phyloP scores from a whole-genome alignment of 805 yeast genomes.

The Teunomyces gatunensis region DNA sequence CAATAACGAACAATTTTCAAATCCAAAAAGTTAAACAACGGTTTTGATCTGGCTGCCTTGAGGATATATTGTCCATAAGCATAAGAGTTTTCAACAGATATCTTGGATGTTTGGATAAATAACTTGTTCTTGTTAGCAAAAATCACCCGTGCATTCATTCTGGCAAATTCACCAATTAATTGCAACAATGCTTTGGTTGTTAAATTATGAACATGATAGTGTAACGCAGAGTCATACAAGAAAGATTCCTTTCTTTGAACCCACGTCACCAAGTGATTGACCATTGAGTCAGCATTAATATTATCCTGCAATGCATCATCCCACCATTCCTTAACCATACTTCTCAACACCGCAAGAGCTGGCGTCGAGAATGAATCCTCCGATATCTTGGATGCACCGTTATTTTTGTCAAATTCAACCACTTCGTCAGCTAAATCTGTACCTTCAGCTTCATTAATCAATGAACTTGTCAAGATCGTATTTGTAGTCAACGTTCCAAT shows the following conservation, averaged over 20 bases:
- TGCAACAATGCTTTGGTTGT: slow-evolving; percentile 81
- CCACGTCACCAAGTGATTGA: slow-evolving; percentile 82
- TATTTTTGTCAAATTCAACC: slow-evolving; percentile 30
- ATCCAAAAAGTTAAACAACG: slow-evolving; percentile 80
- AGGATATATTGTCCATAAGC: slow-evolving; percentile 86
- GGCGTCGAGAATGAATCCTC: slow-evolving; percentile 80
- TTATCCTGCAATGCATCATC: slow-evolving; percentile 73
- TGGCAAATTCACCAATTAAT: slow-evolving; percentile 71
- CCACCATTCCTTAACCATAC: slow-evolving; percentile 89
- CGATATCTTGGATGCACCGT: slow-evolving; percentile 55
- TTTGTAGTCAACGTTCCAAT: slow-evolving; percentile 80
- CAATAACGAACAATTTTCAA: slow-evolving; percentile 73
- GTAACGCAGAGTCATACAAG: slow-evolving; percentile 74
- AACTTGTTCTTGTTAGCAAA: slow-evolving; percentile 78
- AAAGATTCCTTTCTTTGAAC: slow-evolving; percentile 71
- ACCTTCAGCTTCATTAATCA: slow-evolving; percentile 87
- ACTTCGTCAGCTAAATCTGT: slow-evolving; percentile 61
- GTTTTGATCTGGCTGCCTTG: slow-evolving; percentile 73
- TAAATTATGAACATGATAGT: slow-evolving; percentile 83
- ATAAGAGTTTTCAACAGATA: slow-evolving; percentile 79
- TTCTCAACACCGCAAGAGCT: slow-evolving; percentile 67
- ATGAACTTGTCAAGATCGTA: slow-evolving; percentile 79
- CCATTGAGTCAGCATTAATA: slow-evolving; percentile 75
- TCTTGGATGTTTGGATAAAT: slow-evolving; percentile 69
- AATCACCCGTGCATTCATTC: slow-evolving; percentile 75